Evolutionary conservation across 2,329 filamentous ascomycete genomes (phyloP).

Genomic region (Orbilia oligospora): DNA sequence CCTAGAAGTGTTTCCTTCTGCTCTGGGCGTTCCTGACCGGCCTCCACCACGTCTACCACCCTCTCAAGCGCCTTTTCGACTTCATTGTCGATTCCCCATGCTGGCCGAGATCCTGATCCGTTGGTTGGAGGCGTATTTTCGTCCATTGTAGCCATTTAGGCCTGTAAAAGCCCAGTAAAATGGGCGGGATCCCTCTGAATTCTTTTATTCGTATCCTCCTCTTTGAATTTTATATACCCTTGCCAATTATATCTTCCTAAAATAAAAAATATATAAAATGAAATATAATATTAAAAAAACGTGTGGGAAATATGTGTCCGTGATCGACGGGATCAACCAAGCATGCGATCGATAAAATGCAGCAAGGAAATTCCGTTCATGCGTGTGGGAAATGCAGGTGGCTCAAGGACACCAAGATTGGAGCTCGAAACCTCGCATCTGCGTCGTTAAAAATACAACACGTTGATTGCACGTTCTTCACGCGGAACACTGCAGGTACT

Average conservation of each 20-base stretch:
- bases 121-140: constrained; percentile 17
- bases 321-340: constrained; percentile 36
- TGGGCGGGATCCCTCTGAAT: constrained; percentile 22
- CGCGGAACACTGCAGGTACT: constrained; percentile 32
- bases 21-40: constrained; percentile 50
- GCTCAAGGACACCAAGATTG: constrained; percentile 55
- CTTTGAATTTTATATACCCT: constrained; percentile 10
- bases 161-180: constrained; percentile 12
- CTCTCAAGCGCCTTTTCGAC: constrained; percentile 25
- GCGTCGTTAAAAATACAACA: constrained; percentile 50
- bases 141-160: constrained; percentile 53
- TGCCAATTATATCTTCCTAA: not conserved
- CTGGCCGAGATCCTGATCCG: constrained; percentile 29
- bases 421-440: constrained; percentile 57
- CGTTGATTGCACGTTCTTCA: constrained; percentile 39
- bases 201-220: not conserved
- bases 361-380: constrained; percentile 36
- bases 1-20: constrained; percentile 60
- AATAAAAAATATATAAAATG: constrained; percentile 7
- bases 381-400: constrained; percentile 38
- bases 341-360: constrained; percentile 33
- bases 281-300: not conserved
- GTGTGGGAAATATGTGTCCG: constrained; percentile 18
- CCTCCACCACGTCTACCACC: constrained; percentile 64
- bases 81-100: constrained; percentile 19